Evolutionary conservation across 306 rosid species (phyloP), one percentile per base, ranked within the genome.

Genomic region (Rosa multiflora): DNA sequence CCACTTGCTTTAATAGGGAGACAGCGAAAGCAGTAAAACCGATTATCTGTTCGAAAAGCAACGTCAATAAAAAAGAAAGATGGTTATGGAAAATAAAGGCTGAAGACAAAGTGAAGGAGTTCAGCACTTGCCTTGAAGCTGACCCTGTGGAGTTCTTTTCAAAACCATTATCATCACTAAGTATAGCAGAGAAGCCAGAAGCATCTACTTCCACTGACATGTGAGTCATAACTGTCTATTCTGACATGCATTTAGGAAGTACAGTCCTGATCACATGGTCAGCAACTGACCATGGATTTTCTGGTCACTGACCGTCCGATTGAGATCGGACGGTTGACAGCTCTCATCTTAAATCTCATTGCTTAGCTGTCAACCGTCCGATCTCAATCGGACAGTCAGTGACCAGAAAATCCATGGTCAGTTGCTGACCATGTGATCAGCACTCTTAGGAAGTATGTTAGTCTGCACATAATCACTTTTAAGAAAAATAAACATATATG

Each of bases 131-230:
- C 75, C 37, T 10, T 1, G 63, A 76, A 76, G 77, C 63, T 29
- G 32, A 67, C 67, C 17, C 23, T 58, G 51, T 32, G 42, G 21
- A 49, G 69, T 76, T 47, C n/a, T 23, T 85, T 59, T 79, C 78
- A 2, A 75, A 61, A 20, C 68, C 72, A 14, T 55, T 83, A 10
- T 66, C 76, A 73, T 73, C 81, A 47, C 81, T 70, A 0, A 70
- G 71, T 37, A 43, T 82, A 44, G 37, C 73, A 21, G 80, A 63
- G 29, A 59, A 62, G 67, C 67, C 18, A 10, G 67, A 12, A 61
- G 39, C 67, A 61, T 61, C 37, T 23, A 26, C 14, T 26, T 61
- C 39, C 67, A 10, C 39, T 61, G 39, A 11, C 67, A 61, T 26
- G 67, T 61, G 67, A 61, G 39, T 61, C 5, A 26, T 61, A 9